Percentiles rank a stretch among this genome's conserved stretches.
Evolutionary conservation across 768 basidiomycete genomes (phyloP).

Genomic region (Calocybe gangraenosa): DNA sequence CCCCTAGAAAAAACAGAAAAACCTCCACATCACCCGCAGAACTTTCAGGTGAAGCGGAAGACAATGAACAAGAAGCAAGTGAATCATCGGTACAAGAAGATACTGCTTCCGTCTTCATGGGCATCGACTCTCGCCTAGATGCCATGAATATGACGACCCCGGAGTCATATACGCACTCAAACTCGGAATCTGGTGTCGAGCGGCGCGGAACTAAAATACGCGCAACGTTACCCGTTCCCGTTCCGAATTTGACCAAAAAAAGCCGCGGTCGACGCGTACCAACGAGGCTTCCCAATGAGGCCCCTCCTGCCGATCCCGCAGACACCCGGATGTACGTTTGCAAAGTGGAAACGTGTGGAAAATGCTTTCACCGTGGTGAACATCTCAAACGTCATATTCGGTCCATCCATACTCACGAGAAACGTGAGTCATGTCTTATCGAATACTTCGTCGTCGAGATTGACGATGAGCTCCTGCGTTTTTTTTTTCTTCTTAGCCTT

Average conservation of each 20-base stretch:
- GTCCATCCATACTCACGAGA: slow-evolving; percentile 73
- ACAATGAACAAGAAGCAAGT: too few species aligned
- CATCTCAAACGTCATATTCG: slow-evolving; percentile 75
- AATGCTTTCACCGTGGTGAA: slow-evolving; percentile 69
- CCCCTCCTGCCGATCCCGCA: slow-evolving; percentile 14
- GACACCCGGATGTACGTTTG: slow-evolving; percentile 48
- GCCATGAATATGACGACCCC: too few species aligned
- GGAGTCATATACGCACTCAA: too few species aligned
- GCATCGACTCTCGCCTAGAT: too few species aligned
- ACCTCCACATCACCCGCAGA: not conserved
- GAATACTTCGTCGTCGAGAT: slow-evolving; percentile 12
- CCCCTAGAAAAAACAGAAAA: slow-evolving; percentile 10
- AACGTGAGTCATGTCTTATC: slow-evolving; percentile 48
- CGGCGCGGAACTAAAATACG: slow-evolving; percentile 26
- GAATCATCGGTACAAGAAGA: not conserved
- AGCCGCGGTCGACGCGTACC: slow-evolving; percentile 76
- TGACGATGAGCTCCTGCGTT: slow-evolving; percentile 6
- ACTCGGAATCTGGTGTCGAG: too few species aligned
- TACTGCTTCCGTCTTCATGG: not conserved
- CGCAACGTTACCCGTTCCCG: slow-evolving; percentile 59
- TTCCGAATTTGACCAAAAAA: slow-evolving; percentile 78
- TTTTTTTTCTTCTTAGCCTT: slow-evolving; percentile 45
- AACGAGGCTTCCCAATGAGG: slow-evolving; percentile 29
- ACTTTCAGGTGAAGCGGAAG: not conserved
- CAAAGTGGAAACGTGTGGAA: slow-evolving; percentile 65